Base-by-base conservation (phyloP, 202 grass and related monocot genomes). In the Alloteropsis angusta region DNA sequence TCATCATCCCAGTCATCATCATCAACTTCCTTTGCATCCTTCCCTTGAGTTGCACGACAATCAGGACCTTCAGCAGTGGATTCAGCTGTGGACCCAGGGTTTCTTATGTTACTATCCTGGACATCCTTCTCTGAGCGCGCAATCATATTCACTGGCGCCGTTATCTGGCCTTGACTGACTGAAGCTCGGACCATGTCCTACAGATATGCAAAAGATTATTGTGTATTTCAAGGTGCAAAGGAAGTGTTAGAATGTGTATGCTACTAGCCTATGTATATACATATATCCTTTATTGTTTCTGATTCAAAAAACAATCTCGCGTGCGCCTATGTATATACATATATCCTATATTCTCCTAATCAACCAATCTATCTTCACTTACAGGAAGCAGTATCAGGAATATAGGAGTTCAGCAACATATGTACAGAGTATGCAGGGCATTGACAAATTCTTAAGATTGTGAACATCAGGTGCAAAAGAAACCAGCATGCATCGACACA, bases 131-230 rank as follows among this genome's bases (percentile, higher is more conserved):
- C 75, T 65, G 82, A 65, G 50, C 78, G 63, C 56, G 76, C 61
- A 84, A 37, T 86, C 26, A 62, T 78, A 88, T 72, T 85, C 41
- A 60, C 25, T 11, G 72, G 89, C 59, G 37, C 62, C 62, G 15
- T 59, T 69, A 86, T 84, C 72, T 87, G 85, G 58, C 78, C 81
- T 68, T 95, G 92, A 83, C 21, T 85, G 32, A 99, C 85, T 9
- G 92, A 99, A 89, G 88, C 86, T 74, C 90, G 87, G 60, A 99
- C 92, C 87, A 99, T 95, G 68, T 93, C 96, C 96, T 98, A 75
- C 50, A 86, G 46, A 76, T 62, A 61, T 55, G 37, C 35, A n/a
- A 78, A 76, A 79, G 65, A 55, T 34, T 39, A 34, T 54, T 6
- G 57, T 36, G 19, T 47, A 39, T 26, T 74, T 70, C 62, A 79